These are phyloP conservation scores for Penicillium flavigenum DNA, from an alignment of 495 filamentous ascomycete species.

Conservation along the genomic window DNA sequence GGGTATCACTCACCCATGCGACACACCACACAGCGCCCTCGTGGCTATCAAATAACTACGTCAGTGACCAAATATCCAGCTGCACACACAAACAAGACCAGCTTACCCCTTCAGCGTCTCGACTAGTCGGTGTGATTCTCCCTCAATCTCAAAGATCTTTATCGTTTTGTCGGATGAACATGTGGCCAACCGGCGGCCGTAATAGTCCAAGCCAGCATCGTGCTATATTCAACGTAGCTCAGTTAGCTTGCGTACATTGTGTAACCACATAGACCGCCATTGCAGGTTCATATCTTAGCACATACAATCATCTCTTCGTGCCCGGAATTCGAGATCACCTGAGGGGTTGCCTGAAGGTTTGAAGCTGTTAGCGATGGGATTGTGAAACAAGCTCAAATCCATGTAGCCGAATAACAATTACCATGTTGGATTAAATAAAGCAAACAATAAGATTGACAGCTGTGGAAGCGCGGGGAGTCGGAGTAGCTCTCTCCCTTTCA, in stretches of 20 bases:
- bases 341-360: slow-evolving; percentile 56
- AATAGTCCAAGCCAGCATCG: slow-evolving; percentile 97
- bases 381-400: not conserved
- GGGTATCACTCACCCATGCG: slow-evolving; percentile 66
- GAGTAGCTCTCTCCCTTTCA: slow-evolving; percentile 11
- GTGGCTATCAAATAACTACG: slow-evolving; percentile 56
- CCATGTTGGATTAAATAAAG: slow-evolving; percentile 21
- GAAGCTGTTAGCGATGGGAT: slow-evolving; percentile 18
- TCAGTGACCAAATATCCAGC: slow-evolving; percentile 5
- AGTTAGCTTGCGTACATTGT: slow-evolving; percentile 13
- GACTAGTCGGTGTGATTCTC: slow-evolving; percentile 82
- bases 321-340: slow-evolving; percentile 85
- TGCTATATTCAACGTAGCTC: slow-evolving; percentile 56
- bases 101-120: slow-evolving; percentile 93
- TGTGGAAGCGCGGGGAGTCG: slow-evolving; percentile 8
- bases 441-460: slow-evolving; percentile 6
- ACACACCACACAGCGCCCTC: slow-evolving; percentile 96
- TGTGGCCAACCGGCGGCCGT: slow-evolving; percentile 92
- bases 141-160: slow-evolving; percentile 98
- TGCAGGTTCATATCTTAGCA: slow-evolving; percentile 25
- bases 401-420: slow-evolving; percentile 4
- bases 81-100: not conserved
- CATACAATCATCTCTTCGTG: slow-evolving; percentile 99
- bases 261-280: not conserved
- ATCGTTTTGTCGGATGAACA: slow-evolving; percentile 98